Evolutionary conservation across 2,329 filamentous ascomycete species (phyloP), one percentile per base, ranked within the genome.

Genomic region (Monosporascus sp.): DNA sequence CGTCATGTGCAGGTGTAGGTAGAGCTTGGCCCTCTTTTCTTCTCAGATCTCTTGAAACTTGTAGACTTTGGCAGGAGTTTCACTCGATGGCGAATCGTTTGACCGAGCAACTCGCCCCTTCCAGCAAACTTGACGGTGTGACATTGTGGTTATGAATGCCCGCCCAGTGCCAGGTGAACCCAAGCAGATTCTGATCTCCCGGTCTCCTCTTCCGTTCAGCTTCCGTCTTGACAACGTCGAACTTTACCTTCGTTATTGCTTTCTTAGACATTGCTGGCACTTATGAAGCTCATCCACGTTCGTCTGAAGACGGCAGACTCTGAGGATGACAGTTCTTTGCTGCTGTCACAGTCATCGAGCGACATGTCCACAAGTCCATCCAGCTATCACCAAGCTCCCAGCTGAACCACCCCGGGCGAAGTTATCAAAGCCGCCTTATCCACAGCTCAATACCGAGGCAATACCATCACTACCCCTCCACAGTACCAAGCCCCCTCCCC

Each of bases 281-380:
- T 31, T 46, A 46, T 15, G 20, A 17, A 25, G 22, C 14, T 17
- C 20, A 46, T 15, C n/a, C 15, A 15, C 5, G 2, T n/a, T 47
- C 20, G 20, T 25, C 37, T 34, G 45, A 48, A 22, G 25, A 24
- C 15, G 11, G 37, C 47, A 41, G 25, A 44, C 39, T 31, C 44
- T 27, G 47, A 66, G 49, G 42, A 72, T 72, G 70, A 57, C 65
- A 41, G 60, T 68, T 46, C 60, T 72, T 51, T 72, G 67, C 56
- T 72, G 70, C 52, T 71, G 66, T 53, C 56, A 58, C 20, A 51
- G 60, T 49, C 57, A 53, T 22, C 59, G 57, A 52, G 24, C 57
- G 51, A 47, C 49, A 38, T 48, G 37, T 45, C 54, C 24, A 55
- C 55, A 59, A 38, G 51, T 53, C 34, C 38, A 52, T 47, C 54